A percentile compares a stretch with the other conserved stretches of the same genome.
These are phyloP conservation scores for Triticum urartu DNA, from an alignment of 176 grass and related monocot genomes.

Conservation along the genomic window DNA sequence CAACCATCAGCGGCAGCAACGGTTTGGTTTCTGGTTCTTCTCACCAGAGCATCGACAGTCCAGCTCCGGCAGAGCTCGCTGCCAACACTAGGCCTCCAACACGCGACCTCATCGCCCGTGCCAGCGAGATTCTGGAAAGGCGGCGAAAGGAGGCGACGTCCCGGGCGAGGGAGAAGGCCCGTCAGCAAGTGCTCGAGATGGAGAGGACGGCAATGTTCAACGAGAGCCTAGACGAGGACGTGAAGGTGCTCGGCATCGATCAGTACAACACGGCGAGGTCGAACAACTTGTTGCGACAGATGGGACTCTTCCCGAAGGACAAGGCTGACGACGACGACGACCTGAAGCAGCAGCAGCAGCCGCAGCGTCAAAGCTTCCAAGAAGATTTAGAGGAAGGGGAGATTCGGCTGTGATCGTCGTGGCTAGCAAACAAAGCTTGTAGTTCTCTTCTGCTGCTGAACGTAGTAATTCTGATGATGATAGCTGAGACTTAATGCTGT, in stretches of 20 bases:
- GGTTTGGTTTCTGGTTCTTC: too few species aligned
- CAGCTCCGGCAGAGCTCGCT: too few species aligned
- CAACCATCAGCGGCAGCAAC: too few species aligned
- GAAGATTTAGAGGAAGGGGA: neutral
- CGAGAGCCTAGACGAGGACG: neutral
- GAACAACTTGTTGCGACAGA: neutral
- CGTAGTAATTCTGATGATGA: too few species aligned
- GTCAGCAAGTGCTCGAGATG: neutral
- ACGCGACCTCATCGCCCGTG: neutral
- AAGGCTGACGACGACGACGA: neutral
- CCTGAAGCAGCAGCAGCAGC: too few species aligned
- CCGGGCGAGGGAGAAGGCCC: neutral
- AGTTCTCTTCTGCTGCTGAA: too few species aligned
- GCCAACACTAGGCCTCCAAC: too few species aligned
- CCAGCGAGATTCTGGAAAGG: neutral
- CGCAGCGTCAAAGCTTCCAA: neutral
- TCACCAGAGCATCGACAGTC: too few species aligned
- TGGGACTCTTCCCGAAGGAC: constrained; percentile 10
- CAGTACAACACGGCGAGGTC: neutral
- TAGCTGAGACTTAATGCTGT: too few species aligned
- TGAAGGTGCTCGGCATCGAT: neutral
- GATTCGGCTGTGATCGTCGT: neutral
- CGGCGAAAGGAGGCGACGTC: neutral
- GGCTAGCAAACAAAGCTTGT: neutral
- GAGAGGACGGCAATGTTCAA: neutral